Evolutionary conservation across 371 early-diverging fungal genomes (phyloP).

Genomic region (Mortierella polycephala): DNA sequence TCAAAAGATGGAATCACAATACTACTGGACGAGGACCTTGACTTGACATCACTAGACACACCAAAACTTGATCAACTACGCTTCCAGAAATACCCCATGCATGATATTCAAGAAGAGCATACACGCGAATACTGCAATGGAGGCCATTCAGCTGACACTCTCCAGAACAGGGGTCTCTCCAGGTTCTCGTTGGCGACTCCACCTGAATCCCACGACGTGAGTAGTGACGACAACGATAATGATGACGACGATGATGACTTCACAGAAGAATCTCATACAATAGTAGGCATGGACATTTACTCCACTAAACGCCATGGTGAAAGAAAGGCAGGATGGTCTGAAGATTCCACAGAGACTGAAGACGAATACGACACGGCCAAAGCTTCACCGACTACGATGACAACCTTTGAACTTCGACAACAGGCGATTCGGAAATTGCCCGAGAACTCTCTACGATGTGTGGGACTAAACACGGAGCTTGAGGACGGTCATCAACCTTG

Average conservation of each 20-base stretch:
- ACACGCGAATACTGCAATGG: not conserved
- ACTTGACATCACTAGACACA: conserved; percentile 33
- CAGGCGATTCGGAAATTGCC: conserved; percentile 56
- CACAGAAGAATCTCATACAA: conserved; percentile 7
- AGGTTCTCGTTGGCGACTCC: conserved; percentile 25
- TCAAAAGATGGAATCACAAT: conserved; percentile 65
- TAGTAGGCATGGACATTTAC: conserved; percentile 24
- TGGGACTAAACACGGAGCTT: conserved; percentile 66
- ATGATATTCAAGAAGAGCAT: conserved; percentile 14
- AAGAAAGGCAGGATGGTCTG: conserved; percentile 2
- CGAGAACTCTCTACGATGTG: conserved; percentile 66
- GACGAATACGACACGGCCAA: not conserved
- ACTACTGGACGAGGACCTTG: conserved; percentile 52
- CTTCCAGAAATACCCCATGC: conserved; percentile 8
- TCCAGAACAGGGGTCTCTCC: conserved; percentile 5
- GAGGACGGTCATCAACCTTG: conserved; percentile 58
- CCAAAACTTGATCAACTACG: conserved; percentile 22
- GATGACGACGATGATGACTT: not conserved
- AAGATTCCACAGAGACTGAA: conserved; percentile 1
- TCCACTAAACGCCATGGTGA: conserved; percentile 28
- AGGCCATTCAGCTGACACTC: not conserved
- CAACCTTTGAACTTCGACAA: conserved; percentile 48
- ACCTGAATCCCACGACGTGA: conserved; percentile 23
- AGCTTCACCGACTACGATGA: conserved; percentile 33
- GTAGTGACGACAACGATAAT: conserved; percentile 13